These are phyloP conservation scores for Fremontodendron californicum DNA, from an alignment of 345 rosid species.

Conservation along the genomic window DNA sequence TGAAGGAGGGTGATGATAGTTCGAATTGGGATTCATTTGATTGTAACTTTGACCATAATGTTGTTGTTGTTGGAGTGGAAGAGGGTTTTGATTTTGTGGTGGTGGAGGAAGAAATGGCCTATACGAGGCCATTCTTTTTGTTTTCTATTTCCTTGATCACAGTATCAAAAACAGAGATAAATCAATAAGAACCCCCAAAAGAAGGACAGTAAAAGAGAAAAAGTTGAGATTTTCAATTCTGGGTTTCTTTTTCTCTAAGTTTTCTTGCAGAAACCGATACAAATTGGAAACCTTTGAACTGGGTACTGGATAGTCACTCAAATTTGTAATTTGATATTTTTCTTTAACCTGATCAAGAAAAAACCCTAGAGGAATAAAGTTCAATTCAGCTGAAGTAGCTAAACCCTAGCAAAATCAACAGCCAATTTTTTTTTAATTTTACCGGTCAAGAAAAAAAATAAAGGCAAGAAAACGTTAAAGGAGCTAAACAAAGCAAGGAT, in stretches of 20 bases:
- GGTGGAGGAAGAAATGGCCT: slow-evolving; percentile 39
- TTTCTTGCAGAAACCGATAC: background rate
- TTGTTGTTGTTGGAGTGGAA: slow-evolving; percentile 20
- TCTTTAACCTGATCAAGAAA: background rate
- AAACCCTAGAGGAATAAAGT: background rate
- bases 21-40: slow-evolving; percentile 24
- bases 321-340: background rate
- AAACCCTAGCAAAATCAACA: background rate
- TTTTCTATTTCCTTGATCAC: background rate
- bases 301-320: background rate
- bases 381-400: background rate
- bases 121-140: slow-evolving; percentile 42
- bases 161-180: slow-evolving; percentile 7
- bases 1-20: slow-evolving; percentile 30
- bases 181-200: background rate
- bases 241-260: background rate
- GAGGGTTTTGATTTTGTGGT: slow-evolving; percentile 27
- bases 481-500: background rate
- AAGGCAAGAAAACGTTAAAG: background rate
- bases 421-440: background rate
- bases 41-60: slow-evolving; percentile 23
- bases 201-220: background rate
- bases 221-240: background rate
- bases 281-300: background rate
- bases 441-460: background rate